These are phyloP conservation scores for Sanghuangporus weigelae DNA, from an alignment of 1,284 basidiomycete genomes.

Conservation along the genomic window DNA sequence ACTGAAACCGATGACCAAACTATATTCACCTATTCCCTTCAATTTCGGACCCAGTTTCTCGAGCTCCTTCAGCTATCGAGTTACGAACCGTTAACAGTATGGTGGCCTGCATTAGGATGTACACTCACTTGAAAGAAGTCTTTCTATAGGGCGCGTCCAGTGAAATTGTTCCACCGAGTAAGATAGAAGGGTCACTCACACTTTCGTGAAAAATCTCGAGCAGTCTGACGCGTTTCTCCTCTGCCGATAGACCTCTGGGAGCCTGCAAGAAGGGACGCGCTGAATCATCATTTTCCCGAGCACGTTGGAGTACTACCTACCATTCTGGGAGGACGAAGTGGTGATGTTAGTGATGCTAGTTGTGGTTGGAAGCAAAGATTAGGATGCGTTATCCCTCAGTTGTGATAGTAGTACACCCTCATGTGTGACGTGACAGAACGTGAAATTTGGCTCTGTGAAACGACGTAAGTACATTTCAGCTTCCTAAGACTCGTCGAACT, in stretches of 20 bases:
- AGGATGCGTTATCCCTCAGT: too few relatives aligned
- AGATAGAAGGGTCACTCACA: constrained; percentile 35
- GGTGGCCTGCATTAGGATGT: not conserved
- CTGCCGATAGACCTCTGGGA: constrained; percentile 70
- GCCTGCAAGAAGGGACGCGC: constrained; percentile 38
- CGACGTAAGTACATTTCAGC: too few relatives aligned
- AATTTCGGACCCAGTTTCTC: constrained; percentile 81
- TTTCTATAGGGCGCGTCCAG: constrained; percentile 43
- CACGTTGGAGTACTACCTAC: not conserved
- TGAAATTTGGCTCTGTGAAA: too few relatives aligned
- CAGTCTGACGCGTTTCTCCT: constrained; percentile 76
- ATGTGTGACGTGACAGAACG: too few relatives aligned
- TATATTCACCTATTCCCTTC: constrained; percentile 74
- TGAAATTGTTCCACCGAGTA: not conserved
- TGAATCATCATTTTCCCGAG: not conserved
- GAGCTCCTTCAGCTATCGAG: constrained; percentile 71
- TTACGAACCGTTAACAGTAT: not conserved
- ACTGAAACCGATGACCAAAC: not conserved
- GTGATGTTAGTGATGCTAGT: not conserved
- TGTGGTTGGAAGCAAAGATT: too few relatives aligned
- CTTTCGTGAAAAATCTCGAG: constrained; percentile 89
- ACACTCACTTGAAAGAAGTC: constrained; percentile 73
- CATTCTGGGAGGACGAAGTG: not conserved
- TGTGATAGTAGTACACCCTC: too few relatives aligned
- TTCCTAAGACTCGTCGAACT: too few relatives aligned